Evolutionary conservation across 192 early-diverging fungal species (phyloP).

Genomic region (Helicostylum pulchrum): DNA sequence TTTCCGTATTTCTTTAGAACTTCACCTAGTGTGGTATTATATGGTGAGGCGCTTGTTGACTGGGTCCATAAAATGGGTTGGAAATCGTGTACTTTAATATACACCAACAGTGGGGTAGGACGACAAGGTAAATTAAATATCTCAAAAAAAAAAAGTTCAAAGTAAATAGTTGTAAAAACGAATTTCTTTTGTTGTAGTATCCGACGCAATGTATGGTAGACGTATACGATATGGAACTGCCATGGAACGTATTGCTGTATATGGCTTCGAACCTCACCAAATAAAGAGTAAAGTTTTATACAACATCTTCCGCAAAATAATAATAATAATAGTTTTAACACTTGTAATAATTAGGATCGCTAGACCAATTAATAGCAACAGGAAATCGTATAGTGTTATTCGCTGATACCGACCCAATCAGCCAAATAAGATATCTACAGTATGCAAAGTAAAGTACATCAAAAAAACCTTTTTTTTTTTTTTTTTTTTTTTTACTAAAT

Average conservation of each 20-base stretch:
- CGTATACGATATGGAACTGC: not conserved
- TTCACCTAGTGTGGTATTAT: slow-evolving; percentile 4
- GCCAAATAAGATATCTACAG: slow-evolving; percentile 14
- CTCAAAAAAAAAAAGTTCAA: not conserved
- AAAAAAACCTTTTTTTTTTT: not conserved
- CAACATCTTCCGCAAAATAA: not conserved
- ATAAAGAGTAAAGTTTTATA: not conserved
- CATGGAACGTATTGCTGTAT: too few species aligned
- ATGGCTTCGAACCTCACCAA: too few species aligned
- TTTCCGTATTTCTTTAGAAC: slow-evolving; percentile 37
- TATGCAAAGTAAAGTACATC: not conserved
- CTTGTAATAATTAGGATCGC: slow-evolving; percentile 4
- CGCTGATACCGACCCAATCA: slow-evolving; percentile 7
- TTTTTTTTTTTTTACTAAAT: too few species aligned
- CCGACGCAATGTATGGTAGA: not conserved
- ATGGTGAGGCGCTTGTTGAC: slow-evolving; percentile 13
- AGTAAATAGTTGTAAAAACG: not conserved
- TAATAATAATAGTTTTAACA: not conserved
- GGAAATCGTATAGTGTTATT: slow-evolving; percentile 14
- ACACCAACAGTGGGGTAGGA: slow-evolving; percentile 26
- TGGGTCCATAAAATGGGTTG: slow-evolving; percentile 29
- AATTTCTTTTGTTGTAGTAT: not conserved
- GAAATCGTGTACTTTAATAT: slow-evolving; percentile 22
- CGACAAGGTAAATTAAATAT: slow-evolving; percentile 15
- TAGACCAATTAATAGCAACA: not conserved